Percentiles rank a stretch among this genome's conserved stretches.
Evolutionary conservation across 1,284 basidiomycete species (phyloP).

Genomic region (Cryptococcus sp.): DNA sequence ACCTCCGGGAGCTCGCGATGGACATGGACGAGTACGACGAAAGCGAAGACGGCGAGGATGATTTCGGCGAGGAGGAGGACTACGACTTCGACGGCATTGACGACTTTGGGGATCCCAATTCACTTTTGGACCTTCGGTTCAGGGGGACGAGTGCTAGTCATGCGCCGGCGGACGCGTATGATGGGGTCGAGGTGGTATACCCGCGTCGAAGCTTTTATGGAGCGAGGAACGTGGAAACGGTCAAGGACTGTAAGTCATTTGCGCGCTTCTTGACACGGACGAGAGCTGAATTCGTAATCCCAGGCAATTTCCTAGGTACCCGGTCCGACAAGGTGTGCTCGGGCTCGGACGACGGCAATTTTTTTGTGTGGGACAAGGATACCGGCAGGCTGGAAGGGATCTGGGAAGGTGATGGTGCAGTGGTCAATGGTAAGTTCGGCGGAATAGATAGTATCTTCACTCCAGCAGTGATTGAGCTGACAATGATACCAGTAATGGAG

Average conservation of each 20-base stretch:
- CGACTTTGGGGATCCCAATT: constrained; percentile 18
- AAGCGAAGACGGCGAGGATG: constrained; percentile 15
- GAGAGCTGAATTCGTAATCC: neutral
- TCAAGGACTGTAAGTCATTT: constrained; percentile 81
- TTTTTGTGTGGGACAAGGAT: constrained; percentile 74
- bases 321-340: constrained; percentile 73
- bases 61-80: constrained; percentile 10
- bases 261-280: neutral
- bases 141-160: constrained; percentile 6
- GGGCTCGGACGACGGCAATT: constrained; percentile 80
- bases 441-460: neutral
- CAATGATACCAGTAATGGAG: constrained; percentile 57
- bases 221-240: constrained; percentile 76
- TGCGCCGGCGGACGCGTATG: constrained; percentile 26
- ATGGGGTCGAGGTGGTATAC: constrained; percentile 58
- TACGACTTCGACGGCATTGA: constrained; percentile 25
- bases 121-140: constrained; percentile 5
- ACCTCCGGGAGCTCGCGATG: neutral
- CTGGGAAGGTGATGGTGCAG: constrained; percentile 72
- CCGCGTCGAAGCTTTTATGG: constrained; percentile 69
- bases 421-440: constrained; percentile 65
- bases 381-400: constrained; percentile 66
- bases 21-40: constrained; percentile 1
- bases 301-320: constrained; percentile 80
- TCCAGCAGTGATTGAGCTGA: neutral